A percentile compares a stretch with the other conserved stretches of the same genome.
Evolutionary conservation across 2,329 filamentous ascomycete species (phyloP).

Genomic region (Pyricularia sp.): DNA sequence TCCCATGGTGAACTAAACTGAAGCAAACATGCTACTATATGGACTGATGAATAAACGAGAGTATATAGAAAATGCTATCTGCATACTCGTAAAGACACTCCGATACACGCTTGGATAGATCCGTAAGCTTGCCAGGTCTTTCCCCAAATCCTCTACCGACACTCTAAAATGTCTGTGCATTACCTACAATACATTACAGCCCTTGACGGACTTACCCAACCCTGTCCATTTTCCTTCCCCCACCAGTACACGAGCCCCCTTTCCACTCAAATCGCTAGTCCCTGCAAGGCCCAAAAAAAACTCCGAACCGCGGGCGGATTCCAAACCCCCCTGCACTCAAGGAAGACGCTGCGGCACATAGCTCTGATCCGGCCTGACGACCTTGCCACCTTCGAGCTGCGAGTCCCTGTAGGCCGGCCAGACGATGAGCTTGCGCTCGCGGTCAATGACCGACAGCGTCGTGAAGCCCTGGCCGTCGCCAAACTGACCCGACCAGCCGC

Average conservation of each 20-base stretch:
- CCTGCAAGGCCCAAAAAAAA: not conserved
- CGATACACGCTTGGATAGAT: no score
- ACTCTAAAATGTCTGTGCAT: not conserved
- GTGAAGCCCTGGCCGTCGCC: constrained; percentile 39
- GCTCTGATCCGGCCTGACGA: constrained; percentile 36
- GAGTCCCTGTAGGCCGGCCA: constrained; percentile 41
- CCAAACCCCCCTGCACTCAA: not conserved
- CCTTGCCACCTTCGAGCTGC: constrained; percentile 28
- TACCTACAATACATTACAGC: not conserved
- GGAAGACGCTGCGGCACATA: constrained; percentile 11
- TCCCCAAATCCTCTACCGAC: not conserved
- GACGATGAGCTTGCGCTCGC: constrained; percentile 27
- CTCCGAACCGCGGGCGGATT: not conserved
- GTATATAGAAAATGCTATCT: no score
- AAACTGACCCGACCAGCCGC: constrained; percentile 43
- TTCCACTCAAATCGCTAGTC: not conserved
- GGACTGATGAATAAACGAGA: no score
- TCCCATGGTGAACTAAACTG: no score
- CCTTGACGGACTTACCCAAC: not conserved
- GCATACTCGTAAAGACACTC: no score
- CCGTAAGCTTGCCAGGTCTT: no score
- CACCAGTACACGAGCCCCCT: not conserved
- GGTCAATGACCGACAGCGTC: constrained; percentile 36
- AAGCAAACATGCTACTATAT: no score
- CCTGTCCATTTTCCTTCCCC: not conserved